phyloP scores from a whole-genome alignment of 1,284 basidiomycete genomes.

The Mycosarcoma maydis region DNA sequence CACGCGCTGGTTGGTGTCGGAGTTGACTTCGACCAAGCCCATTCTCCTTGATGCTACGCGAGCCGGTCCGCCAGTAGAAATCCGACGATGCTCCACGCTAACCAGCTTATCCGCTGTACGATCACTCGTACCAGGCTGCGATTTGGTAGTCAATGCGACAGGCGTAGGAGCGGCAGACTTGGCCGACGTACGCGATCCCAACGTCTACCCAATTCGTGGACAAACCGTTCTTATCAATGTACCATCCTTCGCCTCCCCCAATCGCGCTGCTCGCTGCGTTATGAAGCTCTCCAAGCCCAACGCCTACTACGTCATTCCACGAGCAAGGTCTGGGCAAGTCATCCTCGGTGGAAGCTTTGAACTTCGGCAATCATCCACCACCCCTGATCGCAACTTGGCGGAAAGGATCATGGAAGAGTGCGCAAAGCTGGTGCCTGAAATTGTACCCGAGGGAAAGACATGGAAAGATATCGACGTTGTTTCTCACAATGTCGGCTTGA shows the following conservation, averaged over 20 bases:
- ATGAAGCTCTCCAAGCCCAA: slow-evolving; percentile 32
- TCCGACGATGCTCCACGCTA: slow-evolving; percentile 35
- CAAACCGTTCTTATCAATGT: slow-evolving; percentile 83
- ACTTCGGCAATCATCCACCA: slow-evolving; percentile 22
- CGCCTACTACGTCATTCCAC: slow-evolving; percentile 72
- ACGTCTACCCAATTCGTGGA: slow-evolving; percentile 83
- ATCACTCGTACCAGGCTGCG: slow-evolving; percentile 13
- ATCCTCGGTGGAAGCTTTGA: slow-evolving; percentile 74
- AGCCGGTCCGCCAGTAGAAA: slow-evolving; percentile 39
- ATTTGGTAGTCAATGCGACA: slow-evolving; percentile 69
- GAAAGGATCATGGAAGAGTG: slow-evolving; percentile 70
- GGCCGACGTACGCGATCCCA: slow-evolving; percentile 73
- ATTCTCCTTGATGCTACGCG: slow-evolving; percentile 1
- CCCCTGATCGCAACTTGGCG: slow-evolving; percentile 69
- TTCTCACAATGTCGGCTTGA: slow-evolving; percentile 51
- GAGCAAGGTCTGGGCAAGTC: slow-evolving; percentile 69
- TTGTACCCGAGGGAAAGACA: slow-evolving; percentile 44
- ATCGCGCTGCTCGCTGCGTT: slow-evolving; percentile 36
- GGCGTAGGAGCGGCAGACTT: slow-evolving; percentile 66
- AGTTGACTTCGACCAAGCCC: slow-evolving; percentile 24
- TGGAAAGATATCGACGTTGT: slow-evolving; percentile 49
- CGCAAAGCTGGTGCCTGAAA: slow-evolving; percentile 41
- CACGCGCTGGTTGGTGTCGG: slow-evolving; percentile 48
- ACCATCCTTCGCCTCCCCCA: slow-evolving; percentile 69
- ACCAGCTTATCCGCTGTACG: slow-evolving; percentile 22